Conservation (phyloP, 345 rosid genomes). For the Dipteronia sinensis region DNA sequence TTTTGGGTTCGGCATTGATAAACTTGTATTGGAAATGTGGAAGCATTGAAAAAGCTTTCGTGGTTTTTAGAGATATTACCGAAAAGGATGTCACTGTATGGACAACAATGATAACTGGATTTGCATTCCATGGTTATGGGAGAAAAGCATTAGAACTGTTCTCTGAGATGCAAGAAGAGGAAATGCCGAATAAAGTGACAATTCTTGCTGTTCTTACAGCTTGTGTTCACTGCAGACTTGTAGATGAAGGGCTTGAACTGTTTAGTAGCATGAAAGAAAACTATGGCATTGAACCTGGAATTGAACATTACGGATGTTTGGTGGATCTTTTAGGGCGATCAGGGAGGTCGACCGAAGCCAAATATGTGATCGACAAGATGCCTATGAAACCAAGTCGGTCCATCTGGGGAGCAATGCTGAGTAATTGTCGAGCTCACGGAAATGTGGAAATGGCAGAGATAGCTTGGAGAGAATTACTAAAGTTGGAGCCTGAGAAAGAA, state of each 20-base stretch:
- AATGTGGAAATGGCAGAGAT: slow-evolving; percentile 52
- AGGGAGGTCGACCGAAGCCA: slow-evolving; percentile 55
- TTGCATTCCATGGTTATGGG: slow-evolving; percentile 60
- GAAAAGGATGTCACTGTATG: slow-evolving; percentile 55
- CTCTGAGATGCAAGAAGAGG: slow-evolving; percentile 40
- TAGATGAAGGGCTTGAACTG: slow-evolving; percentile 44
- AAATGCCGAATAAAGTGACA: slow-evolving; percentile 52
- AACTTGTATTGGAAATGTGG: slow-evolving; percentile 70
- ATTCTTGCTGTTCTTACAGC: slow-evolving; percentile 53
- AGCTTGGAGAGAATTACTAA: slow-evolving; percentile 47
- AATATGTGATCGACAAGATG: slow-evolving; percentile 44
- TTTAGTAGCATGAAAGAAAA: slow-evolving; percentile 45
- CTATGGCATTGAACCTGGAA: slow-evolving; percentile 46
- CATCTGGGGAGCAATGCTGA: slow-evolving; percentile 60
- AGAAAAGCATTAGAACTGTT: slow-evolving; percentile 53
- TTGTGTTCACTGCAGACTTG: slow-evolving; percentile 55
- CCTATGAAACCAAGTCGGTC: slow-evolving; percentile 50
- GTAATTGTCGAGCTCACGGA: slow-evolving; percentile 42
- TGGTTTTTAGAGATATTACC: slow-evolving; percentile 35
- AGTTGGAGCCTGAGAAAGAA: slow-evolving; percentile 61
- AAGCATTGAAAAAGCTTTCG: slow-evolving; percentile 37
- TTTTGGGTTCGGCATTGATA: slow-evolving; percentile 50
- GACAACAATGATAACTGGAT: slow-evolving; percentile 66
- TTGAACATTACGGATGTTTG: slow-evolving; percentile 59
- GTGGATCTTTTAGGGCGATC: slow-evolving; percentile 55